A percentile compares a stretch with the other conserved stretches of the same genome.
Conservation (phyloP, 2,329 filamentous ascomycete species). For the Didymella keratinophila region DNA sequence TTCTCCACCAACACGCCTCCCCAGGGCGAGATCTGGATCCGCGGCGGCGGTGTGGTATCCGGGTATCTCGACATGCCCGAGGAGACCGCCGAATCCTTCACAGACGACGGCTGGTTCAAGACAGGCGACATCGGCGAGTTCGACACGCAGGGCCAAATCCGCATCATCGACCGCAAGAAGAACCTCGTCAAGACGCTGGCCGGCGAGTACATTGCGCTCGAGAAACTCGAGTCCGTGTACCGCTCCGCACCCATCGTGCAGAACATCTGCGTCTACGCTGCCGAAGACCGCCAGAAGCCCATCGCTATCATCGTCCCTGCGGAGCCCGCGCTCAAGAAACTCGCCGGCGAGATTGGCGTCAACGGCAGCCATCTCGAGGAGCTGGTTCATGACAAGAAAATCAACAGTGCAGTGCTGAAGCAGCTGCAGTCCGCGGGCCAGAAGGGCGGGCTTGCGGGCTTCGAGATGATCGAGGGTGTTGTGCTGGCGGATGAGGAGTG, state of each 20-base stretch:
- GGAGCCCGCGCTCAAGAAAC: conserved; percentile 63
- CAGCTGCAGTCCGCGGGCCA: conserved; percentile 72
- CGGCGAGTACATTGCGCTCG: conserved; percentile 95
- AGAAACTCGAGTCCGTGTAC: conserved; percentile 93
- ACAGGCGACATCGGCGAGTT: conserved; percentile 96
- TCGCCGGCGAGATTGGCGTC: conserved; percentile 67
- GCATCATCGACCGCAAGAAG: conserved; percentile 95
- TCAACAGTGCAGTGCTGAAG: conserved; percentile 71
- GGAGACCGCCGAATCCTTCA: conserved; percentile 80
- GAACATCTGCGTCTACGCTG: conserved; percentile 89
- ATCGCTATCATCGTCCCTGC: conserved; percentile 79
- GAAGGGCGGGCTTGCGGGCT: conserved; percentile 70
- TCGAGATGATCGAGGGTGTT: conserved; percentile 79
- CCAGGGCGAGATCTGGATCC: conserved; percentile 92
- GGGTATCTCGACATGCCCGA: conserved; percentile 87
- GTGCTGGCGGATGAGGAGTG: conserved; percentile 86
- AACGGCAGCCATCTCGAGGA: conserved; percentile 70
- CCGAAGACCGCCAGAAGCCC: conserved; percentile 75
- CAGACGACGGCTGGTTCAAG: conserved; percentile 93
- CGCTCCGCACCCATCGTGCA: conserved; percentile 78
- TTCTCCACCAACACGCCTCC: conserved; percentile 75
- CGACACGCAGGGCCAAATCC: conserved; percentile 78
- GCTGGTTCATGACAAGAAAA: conserved; percentile 71
- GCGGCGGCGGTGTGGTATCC: conserved; percentile 75
- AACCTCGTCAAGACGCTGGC: conserved; percentile 96